phyloP scores from a whole-genome alignment of 257 asterid genomes.

The Craterostigma plantagineum region DNA sequence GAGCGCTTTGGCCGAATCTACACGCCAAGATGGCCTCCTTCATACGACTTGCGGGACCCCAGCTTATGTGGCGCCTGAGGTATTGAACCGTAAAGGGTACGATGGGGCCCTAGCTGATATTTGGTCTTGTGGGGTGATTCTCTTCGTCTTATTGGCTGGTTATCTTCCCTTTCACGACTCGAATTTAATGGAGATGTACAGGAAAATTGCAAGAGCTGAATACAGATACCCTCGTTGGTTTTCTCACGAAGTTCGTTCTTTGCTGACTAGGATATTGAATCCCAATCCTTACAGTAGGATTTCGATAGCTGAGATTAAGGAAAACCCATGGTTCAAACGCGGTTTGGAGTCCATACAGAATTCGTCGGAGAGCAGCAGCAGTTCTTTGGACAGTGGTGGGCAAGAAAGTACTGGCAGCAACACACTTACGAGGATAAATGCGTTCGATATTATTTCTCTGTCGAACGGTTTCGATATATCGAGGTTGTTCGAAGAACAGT shows the following conservation, averaged over 20 bases:
- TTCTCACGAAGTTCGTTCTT: background rate
- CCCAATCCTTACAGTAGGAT: constrained; percentile 1
- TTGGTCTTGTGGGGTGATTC: constrained; percentile 6
- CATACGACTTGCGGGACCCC: constrained; percentile 9
- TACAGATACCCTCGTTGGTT: constrained; percentile 5
- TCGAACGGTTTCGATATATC: constrained; percentile 59
- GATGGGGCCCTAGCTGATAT: constrained; percentile 3
- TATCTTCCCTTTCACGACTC: constrained; percentile 5
- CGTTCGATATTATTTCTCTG: constrained; percentile 70
- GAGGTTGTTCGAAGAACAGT: constrained; percentile 43
- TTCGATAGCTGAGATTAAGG: constrained; percentile 3
- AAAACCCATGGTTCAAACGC: constrained; percentile 4
- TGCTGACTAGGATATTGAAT: background rate
- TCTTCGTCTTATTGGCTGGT: constrained; percentile 1
- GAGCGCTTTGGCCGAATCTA: background rate
- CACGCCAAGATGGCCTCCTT: background rate
- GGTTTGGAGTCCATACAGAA: background rate
- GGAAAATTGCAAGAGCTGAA: constrained; percentile 1
- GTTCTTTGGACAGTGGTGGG: too few species aligned
- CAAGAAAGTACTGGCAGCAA: background rate
- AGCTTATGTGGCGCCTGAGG: constrained; percentile 6
- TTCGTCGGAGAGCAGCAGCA: background rate
- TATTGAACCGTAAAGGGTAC: constrained; percentile 4
- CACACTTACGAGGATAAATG: constrained; percentile 19
- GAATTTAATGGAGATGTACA: constrained; percentile 6